phyloP scores from a whole-genome alignment of 345 rosid genomes.

The Hibiscus syriacus region DNA sequence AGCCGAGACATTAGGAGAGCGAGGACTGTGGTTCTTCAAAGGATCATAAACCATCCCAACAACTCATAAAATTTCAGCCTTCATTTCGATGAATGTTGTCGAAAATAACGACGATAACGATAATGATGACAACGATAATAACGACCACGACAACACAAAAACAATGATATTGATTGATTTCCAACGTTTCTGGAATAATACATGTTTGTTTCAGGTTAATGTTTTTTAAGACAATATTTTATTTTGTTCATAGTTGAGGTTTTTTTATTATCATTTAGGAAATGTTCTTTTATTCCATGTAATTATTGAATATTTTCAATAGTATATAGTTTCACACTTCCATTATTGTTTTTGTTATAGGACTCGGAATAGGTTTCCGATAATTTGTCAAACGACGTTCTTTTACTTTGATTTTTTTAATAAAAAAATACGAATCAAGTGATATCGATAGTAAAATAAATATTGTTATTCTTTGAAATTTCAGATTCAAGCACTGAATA shows the following conservation, averaged over 20 bases:
- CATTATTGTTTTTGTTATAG: no score
- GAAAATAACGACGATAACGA: neutral
- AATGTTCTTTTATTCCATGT: neutral
- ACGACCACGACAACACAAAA: neutral
- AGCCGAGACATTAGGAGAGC: slow-evolving; percentile 82
- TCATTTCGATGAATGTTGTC: neutral
- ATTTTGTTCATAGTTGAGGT: no score
- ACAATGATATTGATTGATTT: neutral
- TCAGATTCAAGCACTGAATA: no score
- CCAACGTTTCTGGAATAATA: neutral
- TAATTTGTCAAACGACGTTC: no score
- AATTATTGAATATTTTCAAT: neutral
- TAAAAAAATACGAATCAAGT: no score
- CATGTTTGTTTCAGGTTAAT: slow-evolving; percentile 1
- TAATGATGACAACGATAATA: no score
- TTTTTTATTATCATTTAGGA: neutral
- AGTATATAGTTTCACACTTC: no score
- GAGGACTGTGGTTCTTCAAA: slow-evolving; percentile 85
- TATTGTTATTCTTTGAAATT: no score
- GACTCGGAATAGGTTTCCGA: no score
- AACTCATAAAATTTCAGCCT: slow-evolving; percentile 13
- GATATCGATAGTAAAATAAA: no score
- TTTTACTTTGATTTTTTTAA: no score
- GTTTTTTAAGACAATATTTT: neutral
- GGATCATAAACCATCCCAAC: slow-evolving; percentile 68